phyloP scores from a whole-genome alignment of 1,139 yeast genomes.

The Kodamaea alishanica region DNA sequence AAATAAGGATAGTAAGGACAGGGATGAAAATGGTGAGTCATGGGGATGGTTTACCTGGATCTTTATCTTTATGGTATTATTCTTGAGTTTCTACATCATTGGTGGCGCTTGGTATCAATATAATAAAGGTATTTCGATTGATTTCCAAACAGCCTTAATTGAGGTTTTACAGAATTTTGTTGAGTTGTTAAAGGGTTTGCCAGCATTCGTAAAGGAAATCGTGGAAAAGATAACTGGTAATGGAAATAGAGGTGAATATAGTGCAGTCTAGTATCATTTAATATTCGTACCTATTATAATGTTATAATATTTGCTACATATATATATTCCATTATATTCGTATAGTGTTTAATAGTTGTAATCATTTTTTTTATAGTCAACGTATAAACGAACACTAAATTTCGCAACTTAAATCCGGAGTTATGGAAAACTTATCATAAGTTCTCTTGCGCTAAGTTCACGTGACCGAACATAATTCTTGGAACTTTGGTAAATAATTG shows the following conservation, averaged over 20 bases:
- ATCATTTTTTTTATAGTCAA: no score
- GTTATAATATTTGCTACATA: not conserved
- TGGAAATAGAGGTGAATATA: slow-evolving; percentile 76
- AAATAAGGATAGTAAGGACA: slow-evolving; percentile 18
- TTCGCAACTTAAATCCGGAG: no score
- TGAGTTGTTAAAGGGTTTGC: slow-evolving; percentile 59
- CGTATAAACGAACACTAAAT: no score
- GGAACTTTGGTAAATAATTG: no score
- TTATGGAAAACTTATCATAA: no score
- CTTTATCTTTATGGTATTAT: slow-evolving; percentile 61
- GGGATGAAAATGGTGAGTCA: slow-evolving; percentile 40
- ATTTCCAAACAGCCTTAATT: slow-evolving; percentile 50
- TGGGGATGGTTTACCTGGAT: slow-evolving; percentile 83
- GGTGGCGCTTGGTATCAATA: slow-evolving; percentile 79
- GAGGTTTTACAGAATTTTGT: slow-evolving; percentile 72
- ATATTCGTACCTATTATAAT: not conserved
- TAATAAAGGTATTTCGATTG: slow-evolving; percentile 50
- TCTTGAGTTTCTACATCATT: slow-evolving; percentile 66
- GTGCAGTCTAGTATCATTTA: slow-evolving; percentile 63
- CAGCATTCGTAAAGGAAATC: slow-evolving; percentile 69
- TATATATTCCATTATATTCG: not conserved
- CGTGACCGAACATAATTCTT: no score
- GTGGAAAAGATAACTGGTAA: slow-evolving; percentile 68
- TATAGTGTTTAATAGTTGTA: not conserved
- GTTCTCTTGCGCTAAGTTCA: no score